These are phyloP conservation scores for Pseudogymnoascus verrucosus DNA, from an alignment of 2,329 filamentous ascomycete genomes.

Conservation along the genomic window DNA sequence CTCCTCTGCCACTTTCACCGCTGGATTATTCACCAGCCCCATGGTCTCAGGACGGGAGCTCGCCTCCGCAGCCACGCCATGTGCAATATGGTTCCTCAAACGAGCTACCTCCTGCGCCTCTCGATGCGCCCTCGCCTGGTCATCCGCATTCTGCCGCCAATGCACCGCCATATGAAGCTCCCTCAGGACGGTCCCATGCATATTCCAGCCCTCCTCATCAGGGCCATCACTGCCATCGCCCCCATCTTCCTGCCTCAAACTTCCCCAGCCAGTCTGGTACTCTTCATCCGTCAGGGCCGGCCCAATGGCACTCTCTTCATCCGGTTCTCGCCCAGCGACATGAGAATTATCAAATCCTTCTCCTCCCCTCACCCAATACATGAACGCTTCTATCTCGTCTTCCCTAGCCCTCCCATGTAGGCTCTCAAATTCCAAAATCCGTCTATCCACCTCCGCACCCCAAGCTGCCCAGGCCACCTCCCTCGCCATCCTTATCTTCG, in stretches of 20 bases:
- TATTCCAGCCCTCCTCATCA: background rate
- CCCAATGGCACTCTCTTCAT: constrained; percentile 2
- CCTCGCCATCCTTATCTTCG: background rate
- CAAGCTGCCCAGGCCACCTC: background rate
- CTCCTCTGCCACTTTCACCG: background rate
- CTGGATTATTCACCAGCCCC: background rate
- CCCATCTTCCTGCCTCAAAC: background rate
- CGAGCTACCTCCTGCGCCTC: background rate
- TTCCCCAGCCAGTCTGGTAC: background rate
- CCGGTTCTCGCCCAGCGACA: background rate
- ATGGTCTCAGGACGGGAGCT: background rate
- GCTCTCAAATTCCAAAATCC: constrained; percentile 2
- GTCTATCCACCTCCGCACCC: background rate
- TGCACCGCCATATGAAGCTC: constrained; percentile 1
- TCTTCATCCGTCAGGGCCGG: background rate
- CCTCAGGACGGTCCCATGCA: background rate
- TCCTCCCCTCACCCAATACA: background rate
- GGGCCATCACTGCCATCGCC: background rate
- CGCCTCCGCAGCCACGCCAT: background rate
- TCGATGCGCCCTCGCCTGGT: background rate
- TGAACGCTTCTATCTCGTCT: background rate
- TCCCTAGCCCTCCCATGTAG: background rate
- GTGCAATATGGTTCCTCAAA: background rate
- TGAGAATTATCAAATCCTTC: background rate
- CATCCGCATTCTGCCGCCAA: constrained; percentile 1